phyloP scores from a whole-genome alignment of 164 flowering plant species.

The Umbilicus rupestris region DNA sequence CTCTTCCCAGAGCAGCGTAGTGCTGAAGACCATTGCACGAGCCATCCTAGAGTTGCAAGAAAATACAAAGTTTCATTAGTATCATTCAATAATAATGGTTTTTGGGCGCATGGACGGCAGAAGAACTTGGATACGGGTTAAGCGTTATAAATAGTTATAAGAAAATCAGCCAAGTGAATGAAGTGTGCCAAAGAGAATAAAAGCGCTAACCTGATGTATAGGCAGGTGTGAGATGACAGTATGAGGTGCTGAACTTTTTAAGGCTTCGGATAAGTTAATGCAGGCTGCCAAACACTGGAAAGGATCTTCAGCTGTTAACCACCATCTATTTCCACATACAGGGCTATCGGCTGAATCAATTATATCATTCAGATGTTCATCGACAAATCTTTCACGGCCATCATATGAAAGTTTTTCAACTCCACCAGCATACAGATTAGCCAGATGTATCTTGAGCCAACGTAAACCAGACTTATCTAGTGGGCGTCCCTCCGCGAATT shows the following conservation, averaged over 20 bases:
- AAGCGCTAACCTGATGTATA: conserved; percentile 63
- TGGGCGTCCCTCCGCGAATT: conserved; percentile 87
- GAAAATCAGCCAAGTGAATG: not conserved
- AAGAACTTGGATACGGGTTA: not conserved
- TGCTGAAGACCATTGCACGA: conserved; percentile 98
- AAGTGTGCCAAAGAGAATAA: not conserved
- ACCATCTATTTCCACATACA: conserved; percentile 76
- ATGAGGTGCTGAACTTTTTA: conserved; percentile 71
- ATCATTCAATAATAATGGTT: not conserved
- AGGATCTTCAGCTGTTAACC: conserved; percentile 97
- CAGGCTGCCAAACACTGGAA: conserved; percentile 97
- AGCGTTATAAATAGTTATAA: not conserved
- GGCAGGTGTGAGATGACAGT: conserved; percentile 74
- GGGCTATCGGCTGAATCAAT: conserved; percentile 84
- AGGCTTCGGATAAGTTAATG: conserved; percentile 68
- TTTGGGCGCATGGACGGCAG: not conserved
- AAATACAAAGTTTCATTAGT: not conserved
- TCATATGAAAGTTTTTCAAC: conserved; percentile 87
- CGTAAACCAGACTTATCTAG: conserved; percentile 69
- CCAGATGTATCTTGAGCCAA: conserved; percentile 91
- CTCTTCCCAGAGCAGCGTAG: conserved; percentile 95
- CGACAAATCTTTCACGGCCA: conserved; percentile 69
- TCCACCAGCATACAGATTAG: conserved; percentile 79
- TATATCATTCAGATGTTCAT: conserved; percentile 65
- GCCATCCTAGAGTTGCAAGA: conserved; percentile 63